Evolutionary conservation across 2,329 filamentous ascomycete genomes (phyloP), one percentile per base, ranked within the genome.

Genomic region (Colletotrichum spinosum): DNA sequence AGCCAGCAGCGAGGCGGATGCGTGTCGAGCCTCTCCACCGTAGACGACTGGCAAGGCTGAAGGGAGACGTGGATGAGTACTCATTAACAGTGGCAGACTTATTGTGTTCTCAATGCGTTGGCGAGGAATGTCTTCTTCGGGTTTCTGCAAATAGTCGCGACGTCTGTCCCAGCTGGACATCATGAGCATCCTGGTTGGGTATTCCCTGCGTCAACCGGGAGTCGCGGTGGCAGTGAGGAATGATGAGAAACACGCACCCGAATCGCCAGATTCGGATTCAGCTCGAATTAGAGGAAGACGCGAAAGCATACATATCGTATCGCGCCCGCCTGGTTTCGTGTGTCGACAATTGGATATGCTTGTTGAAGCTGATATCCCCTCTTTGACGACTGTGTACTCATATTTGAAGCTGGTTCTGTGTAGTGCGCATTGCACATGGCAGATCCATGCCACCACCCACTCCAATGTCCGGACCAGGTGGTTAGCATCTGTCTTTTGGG

Each of bases 201-300:
- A 42, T 39, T 38, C 63, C 63, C 49, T 62, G 63, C 48, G 42
- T 15, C 15, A 11, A 17, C 10, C 41, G 42, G 52, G 63, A 34
- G 58, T 38, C 39, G 44, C 35, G 55, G 58, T 62, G 41, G 58
- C 25, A 53, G 35, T 54, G 48, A 53, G 55, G 13, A 53, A 42
- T 13, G 25, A 44, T 38, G 38, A 37, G 58, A 53, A 53, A 66
- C 53, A 33, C 37, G 41, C 46, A 49, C 45, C 33, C 8, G 10
- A 45, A 35, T 33, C 45, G 51, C 12, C 52, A 61, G 62, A 53
- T 62, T 63, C 63, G 49, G 63, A 63, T 56, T 66, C 63, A 66
- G 63, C 48, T 66, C 48, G 12, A 17, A 46, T 62, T 44, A 66
- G 48, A 62, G 39, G 45, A 38, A 45, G 49, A 60, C 56, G 37